These are phyloP conservation scores for Thalassiosira profunda DNA, from an alignment of 108 stramenopile genomes.

Conservation along the genomic window DNA sequence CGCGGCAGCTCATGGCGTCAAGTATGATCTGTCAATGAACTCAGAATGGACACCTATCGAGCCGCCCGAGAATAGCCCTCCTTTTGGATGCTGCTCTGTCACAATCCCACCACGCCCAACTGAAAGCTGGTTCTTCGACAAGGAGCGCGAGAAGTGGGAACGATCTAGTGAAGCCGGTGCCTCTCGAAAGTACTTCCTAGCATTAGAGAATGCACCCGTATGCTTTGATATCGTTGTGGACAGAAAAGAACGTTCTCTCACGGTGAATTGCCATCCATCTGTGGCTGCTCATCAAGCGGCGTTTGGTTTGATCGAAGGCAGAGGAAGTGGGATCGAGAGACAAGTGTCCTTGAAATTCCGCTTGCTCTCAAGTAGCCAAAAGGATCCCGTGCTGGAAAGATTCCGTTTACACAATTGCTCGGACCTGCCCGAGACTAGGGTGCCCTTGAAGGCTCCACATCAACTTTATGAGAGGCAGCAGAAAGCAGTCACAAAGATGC, in stretches of 20 bases:
- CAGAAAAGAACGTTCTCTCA: conserved; percentile 21
- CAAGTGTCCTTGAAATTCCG: conserved; percentile 49
- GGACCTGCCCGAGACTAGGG: conserved; percentile 26
- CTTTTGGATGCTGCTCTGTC: conserved; percentile 49
- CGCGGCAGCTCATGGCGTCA: conserved; percentile 47
- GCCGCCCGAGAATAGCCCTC: conserved; percentile 4
- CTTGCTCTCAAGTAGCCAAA: conserved; percentile 43
- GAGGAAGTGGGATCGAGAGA: conserved; percentile 34
- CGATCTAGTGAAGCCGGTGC: conserved; percentile 41
- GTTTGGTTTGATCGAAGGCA: conserved; percentile 45
- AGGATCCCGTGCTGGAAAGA: conserved; percentile 54
- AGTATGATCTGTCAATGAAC: conserved; percentile 29
- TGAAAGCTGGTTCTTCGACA: conserved; percentile 55
- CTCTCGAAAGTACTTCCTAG: conserved; percentile 37
- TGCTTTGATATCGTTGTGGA: conserved; percentile 55
- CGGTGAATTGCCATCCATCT: conserved; percentile 51
- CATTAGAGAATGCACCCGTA: conserved; percentile 47
- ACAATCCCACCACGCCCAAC: conserved; percentile 50
- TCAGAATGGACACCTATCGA: conserved; percentile 44
- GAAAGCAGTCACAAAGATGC: conserved; percentile 74
- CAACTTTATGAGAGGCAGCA: conserved; percentile 70
- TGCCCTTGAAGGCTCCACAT: conserved; percentile 34
- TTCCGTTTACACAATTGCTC: conserved; percentile 66
- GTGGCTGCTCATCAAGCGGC: conserved; percentile 76
- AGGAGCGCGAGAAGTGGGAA: conserved; percentile 53